phyloP scores from a whole-genome alignment of 2,329 filamentous ascomycete species.

The Blastomyces emzantsi region DNA sequence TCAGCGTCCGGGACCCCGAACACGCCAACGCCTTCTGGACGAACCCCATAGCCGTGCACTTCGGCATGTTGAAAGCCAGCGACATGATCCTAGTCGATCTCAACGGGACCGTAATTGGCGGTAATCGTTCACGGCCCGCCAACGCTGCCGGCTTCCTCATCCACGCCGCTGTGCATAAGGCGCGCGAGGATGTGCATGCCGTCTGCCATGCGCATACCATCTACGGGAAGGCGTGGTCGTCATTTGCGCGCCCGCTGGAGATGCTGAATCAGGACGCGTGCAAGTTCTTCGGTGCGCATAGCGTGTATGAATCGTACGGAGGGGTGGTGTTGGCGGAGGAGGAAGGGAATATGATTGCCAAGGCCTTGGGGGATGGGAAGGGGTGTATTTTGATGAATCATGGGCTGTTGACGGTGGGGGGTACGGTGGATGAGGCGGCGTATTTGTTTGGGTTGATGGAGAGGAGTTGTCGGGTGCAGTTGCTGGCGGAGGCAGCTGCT shows the following conservation, averaged over 20 bases:
- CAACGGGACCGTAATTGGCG: slow-evolving; percentile 23
- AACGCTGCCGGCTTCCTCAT: slow-evolving; percentile 43
- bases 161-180: slow-evolving; percentile 37
- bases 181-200: slow-evolving; percentile 48
- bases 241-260: slow-evolving; percentile 36
- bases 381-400: slow-evolving; percentile 62
- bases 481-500: slow-evolving; percentile 58
- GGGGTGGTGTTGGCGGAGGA: slow-evolving; percentile 54
- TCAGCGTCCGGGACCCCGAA: slow-evolving; percentile 27
- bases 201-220: slow-evolving; percentile 40
- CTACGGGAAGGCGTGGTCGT: slow-evolving; percentile 39
- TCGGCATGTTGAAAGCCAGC: slow-evolving; percentile 36
- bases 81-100: slow-evolving; percentile 40
- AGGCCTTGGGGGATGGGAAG: slow-evolving; percentile 52
- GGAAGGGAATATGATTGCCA: slow-evolving; percentile 57
- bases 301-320: slow-evolving; percentile 56
- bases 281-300: slow-evolving; percentile 56
- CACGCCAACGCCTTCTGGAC: slow-evolving; percentile 19
- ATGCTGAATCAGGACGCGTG: slow-evolving; percentile 44
- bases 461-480: slow-evolving; percentile 58
- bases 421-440: slow-evolving; percentile 64
- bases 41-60: slow-evolving; percentile 39
- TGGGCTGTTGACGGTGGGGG: slow-evolving; percentile 60
- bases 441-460: slow-evolving; percentile 63
- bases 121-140: slow-evolving; percentile 26